phyloP scores from a whole-genome alignment of 257 asterid genomes.

The Nicotiana obtusifolia region DNA sequence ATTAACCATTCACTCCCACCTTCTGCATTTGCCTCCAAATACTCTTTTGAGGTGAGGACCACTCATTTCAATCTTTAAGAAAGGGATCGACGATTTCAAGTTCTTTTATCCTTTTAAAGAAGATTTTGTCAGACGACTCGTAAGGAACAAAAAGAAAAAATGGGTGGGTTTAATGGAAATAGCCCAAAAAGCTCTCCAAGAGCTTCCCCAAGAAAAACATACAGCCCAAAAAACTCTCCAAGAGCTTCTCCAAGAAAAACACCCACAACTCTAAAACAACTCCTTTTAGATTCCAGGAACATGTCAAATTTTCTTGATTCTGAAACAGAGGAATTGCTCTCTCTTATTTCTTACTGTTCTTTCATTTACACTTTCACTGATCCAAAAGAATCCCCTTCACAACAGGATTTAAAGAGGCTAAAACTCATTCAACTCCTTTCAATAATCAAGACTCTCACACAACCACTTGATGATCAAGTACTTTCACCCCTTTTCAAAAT shows the following conservation, averaged over 20 bases:
- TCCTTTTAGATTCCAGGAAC: slow-evolving; percentile 51
- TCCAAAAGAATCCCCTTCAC: slow-evolving; percentile 56
- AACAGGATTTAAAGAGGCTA: slow-evolving; percentile 50
- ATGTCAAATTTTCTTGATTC: slow-evolving; percentile 24
- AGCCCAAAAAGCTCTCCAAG: slow-evolving; percentile 30
- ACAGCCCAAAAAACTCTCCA: slow-evolving; percentile 1
- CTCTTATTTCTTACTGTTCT: slow-evolving; percentile 51
- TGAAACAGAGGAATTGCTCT: slow-evolving; percentile 33
- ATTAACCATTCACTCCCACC: neutral
- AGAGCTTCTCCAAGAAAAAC: slow-evolving; percentile 33
- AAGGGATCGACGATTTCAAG: neutral
- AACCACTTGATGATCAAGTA: slow-evolving; percentile 22
- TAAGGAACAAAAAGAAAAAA: neutral
- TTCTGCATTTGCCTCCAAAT: neutral
- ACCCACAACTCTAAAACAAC: slow-evolving; percentile 38
- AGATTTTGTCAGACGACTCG: neutral
- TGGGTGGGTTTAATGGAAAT: slow-evolving; percentile 31
- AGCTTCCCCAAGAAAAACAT: slow-evolving; percentile 5
- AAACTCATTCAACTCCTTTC: slow-evolving; percentile 52
- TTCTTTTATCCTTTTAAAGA: slow-evolving; percentile 11
- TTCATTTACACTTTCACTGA: slow-evolving; percentile 44
- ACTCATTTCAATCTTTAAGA: slow-evolving; percentile 13
- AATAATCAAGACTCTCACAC: slow-evolving; percentile 31
- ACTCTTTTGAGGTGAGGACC: neutral
- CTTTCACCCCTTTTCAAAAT: slow-evolving; percentile 47